Conservation (phyloP, 2,329 filamentous ascomycete genomes). For the Sporothrix phasma region DNA sequence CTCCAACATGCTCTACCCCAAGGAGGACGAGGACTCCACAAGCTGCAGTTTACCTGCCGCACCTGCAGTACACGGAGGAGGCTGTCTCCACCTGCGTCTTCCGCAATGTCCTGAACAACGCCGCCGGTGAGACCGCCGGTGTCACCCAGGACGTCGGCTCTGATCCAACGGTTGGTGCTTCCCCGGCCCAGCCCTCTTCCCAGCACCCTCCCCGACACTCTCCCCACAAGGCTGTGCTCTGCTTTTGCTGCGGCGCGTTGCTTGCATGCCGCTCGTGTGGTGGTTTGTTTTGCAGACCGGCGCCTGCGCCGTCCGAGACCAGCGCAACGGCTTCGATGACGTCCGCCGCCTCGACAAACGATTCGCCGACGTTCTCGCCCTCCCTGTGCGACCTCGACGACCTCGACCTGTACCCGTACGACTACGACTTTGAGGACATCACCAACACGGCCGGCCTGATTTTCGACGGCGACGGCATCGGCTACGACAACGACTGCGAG, state of each 20-base stretch:
- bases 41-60: constrained; percentile 89
- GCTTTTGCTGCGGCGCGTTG: constrained; percentile 37
- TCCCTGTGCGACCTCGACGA: background rate
- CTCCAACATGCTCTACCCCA: constrained; percentile 96
- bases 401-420: background rate
- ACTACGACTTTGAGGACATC: background rate
- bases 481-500: constrained; percentile 11
- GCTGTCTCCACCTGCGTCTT: constrained; percentile 87
- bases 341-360: background rate
- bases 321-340: constrained; percentile 1
- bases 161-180: constrained; percentile 90
- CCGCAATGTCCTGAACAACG: constrained; percentile 85
- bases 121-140: constrained; percentile 88
- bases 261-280: constrained; percentile 35
- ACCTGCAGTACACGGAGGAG: constrained; percentile 87
- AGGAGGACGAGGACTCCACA: constrained; percentile 81
- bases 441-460: constrained; percentile 1
- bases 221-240: constrained; percentile 31
- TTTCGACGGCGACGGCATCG: background rate
- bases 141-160: constrained; percentile 95
- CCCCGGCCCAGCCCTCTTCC: constrained; percentile 20
- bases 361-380: background rate
- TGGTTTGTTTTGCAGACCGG: constrained; percentile 17
- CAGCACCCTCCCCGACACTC: constrained; percentile 6
- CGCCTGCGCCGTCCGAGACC: constrained; percentile 9